These are phyloP conservation scores for Leptographium lundbergii DNA, from an alignment of 2,329 filamentous ascomycete species.

Conservation along the genomic window DNA sequence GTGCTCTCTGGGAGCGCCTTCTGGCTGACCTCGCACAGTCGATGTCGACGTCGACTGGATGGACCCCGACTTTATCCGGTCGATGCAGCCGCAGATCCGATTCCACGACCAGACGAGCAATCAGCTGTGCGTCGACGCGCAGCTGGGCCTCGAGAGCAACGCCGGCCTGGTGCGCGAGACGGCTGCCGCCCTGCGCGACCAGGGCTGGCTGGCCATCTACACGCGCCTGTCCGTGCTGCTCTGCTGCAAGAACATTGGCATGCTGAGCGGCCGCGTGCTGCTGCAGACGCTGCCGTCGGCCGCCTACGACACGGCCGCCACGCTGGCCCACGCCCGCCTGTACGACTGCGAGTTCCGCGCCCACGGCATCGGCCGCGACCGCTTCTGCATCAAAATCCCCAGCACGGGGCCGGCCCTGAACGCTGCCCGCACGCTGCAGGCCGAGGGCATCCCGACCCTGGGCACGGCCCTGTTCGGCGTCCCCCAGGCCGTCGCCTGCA, in stretches of 20 bases:
- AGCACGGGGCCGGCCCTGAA: conserved; percentile 33
- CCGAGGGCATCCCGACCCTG: conserved; percentile 32
- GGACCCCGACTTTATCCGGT: conserved; percentile 33
- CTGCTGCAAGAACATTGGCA: conserved; percentile 32
- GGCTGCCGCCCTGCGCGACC: conserved; percentile 28
- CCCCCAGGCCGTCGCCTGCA: conserved; percentile 34
- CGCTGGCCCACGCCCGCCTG: conserved; percentile 30
- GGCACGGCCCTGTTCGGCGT: conserved; percentile 32
- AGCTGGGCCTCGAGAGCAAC: conserved; percentile 31
- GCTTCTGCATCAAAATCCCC: conserved; percentile 39
- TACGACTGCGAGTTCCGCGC: conserved; percentile 33
- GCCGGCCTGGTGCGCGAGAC: conserved; percentile 26
- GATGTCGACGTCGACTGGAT: conserved; percentile 40
- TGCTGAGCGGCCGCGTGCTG: conserved; percentile 33
- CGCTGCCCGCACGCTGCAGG: conserved; percentile 27
- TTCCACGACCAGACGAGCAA: conserved; percentile 38
- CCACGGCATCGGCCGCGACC: conserved; percentile 29
- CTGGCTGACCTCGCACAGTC: conserved; percentile 19
- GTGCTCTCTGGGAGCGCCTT: too few relatives aligned
- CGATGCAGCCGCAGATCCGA: conserved; percentile 20
- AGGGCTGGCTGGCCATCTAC: conserved; percentile 35
- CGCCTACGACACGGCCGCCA: conserved; percentile 30
- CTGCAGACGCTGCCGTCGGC: conserved; percentile 33
- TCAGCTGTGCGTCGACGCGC: conserved; percentile 33
- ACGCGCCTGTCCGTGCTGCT: conserved; percentile 33